Evolutionary conservation across 2,329 filamentous ascomycete species (phyloP), one percentile per base, ranked within the genome.

Genomic region (Knufia fluminis): DNA sequence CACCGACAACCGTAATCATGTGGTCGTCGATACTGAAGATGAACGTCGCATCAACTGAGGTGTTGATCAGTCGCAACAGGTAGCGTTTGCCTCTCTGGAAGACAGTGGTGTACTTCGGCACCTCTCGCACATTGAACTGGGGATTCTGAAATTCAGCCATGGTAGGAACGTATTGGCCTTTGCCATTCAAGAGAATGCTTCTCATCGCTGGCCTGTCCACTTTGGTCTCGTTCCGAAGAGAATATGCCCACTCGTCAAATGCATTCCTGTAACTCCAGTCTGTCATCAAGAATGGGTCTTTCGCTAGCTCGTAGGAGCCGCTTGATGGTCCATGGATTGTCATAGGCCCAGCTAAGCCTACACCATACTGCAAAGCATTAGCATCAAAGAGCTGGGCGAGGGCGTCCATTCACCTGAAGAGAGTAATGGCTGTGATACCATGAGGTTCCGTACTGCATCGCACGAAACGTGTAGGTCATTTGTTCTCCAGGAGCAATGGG

Each of bases 371-470:
- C 26, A 12, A 6, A n/a, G n/a, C n/a, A n/a, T n/a, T n/a, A n/a
- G n/a, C n/a, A n/a, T n/a, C n/a, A n/a, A n/a, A n/a, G n/a, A n/a
- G n/a, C n/a, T n/a, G n/a, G n/a, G n/a, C n/a, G n/a, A n/a, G n/a
- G n/a, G n/a, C n/a, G n/a, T 17, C 41, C 41, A 45, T 19, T 19
- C 9, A 9, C 24, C 24, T 46, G 46, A 7, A 55, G 17, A 3
- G 66, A 68, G 57, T 75, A 79, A 59, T 82, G 79, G 0, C 73
- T 77, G 60, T 83, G 80, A 46, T 81, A 82, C 75, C 76, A 80
- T 2, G 68, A 68, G 0, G 71, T 66, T 4, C 79, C 75, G 61
- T 79, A 75, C 56, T 74, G 67, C 0, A 70, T 75, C 2, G 74
- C 76, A 42, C 68, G 70, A 66, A 76, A 83, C 1, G 63, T 71